These are phyloP conservation scores for Linum trigynum DNA, from an alignment of 345 rosid species.

Conservation along the genomic window DNA sequence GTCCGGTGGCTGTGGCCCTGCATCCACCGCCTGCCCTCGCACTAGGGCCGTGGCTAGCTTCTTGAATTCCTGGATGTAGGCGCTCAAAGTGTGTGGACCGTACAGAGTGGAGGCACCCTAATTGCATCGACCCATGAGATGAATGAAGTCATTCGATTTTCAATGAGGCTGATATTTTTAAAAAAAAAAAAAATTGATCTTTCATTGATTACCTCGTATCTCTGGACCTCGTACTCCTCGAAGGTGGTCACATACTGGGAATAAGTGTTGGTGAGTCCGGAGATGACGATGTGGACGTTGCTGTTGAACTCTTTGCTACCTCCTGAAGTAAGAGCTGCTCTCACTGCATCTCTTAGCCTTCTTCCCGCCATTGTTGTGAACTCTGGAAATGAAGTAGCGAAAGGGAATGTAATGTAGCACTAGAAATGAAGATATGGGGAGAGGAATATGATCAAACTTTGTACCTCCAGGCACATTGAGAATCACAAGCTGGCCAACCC, in stretches of 20 bases:
- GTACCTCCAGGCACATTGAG: constrained; percentile 95
- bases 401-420: too few species aligned
- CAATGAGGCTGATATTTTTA: neutral
- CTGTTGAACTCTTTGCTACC: constrained; percentile 27
- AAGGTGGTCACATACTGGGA: constrained; percentile 92
- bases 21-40: constrained; percentile 38
- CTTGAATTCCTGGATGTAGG: constrained; percentile 86
- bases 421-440: constrained; percentile 2
- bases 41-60: constrained; percentile 62
- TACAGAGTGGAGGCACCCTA: constrained; percentile 93
- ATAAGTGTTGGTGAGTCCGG: constrained; percentile 88
- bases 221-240: constrained; percentile 86
- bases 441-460: neutral
- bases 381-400: constrained; percentile 31
- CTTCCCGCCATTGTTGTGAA: constrained; percentile 99
- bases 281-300: constrained; percentile 72
- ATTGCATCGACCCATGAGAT: constrained; percentile 1
- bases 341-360: constrained; percentile 90
- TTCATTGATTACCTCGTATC: constrained; percentile 64
- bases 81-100: constrained; percentile 86
- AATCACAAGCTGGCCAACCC: constrained; percentile 80
- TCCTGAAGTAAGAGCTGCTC: constrained; percentile 36
- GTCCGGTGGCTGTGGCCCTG: constrained; percentile 77
- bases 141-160: neutral
- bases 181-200: too few species aligned